phyloP scores from a whole-genome alignment of 768 basidiomycete genomes.

The Agaricus subrufescens region DNA sequence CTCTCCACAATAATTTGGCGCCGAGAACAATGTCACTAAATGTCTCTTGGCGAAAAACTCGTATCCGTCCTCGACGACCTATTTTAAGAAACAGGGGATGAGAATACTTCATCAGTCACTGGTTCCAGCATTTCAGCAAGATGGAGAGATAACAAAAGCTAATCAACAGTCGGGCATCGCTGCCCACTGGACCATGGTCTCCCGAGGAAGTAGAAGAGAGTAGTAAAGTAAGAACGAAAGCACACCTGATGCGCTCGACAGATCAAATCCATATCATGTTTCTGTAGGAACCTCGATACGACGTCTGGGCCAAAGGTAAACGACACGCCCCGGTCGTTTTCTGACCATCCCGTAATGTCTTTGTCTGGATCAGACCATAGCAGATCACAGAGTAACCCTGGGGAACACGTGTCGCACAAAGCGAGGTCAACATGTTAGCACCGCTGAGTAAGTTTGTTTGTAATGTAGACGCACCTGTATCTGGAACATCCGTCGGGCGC shows the following conservation, averaged over 20 bases:
- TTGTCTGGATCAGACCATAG: conserved; percentile 99
- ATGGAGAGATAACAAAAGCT: not conserved
- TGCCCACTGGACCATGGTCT: not conserved
- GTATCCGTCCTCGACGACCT: conserved; percentile 99
- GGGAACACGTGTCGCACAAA: conserved; percentile 3
- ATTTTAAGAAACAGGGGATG: conserved; percentile 3
- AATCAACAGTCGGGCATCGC: not conserved
- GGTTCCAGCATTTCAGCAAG: not conserved
- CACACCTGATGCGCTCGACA: conserved; percentile 96
- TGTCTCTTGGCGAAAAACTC: conserved; percentile 99
- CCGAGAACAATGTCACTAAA: conserved; percentile 94
- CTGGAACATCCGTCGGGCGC: conserved; percentile 98
- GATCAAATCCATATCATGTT: conserved; percentile 99
- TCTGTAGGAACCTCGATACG: conserved; percentile 96
- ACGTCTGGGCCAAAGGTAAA: conserved; percentile 99
- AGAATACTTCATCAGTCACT: not conserved
- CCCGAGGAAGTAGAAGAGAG: not conserved
- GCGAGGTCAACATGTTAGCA: not conserved
- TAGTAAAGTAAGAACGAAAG: conserved; percentile 11
- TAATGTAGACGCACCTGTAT: conserved; percentile 66
- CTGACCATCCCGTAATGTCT: conserved; percentile 98
- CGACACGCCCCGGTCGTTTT: conserved; percentile 98
- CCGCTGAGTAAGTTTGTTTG: not conserved
- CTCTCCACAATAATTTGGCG: conserved; percentile 93
- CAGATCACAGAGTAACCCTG: conserved; percentile 88